These are phyloP conservation scores for Trichoderma breve DNA, from an alignment of 2,329 filamentous ascomycete species.

Conservation along the genomic window DNA sequence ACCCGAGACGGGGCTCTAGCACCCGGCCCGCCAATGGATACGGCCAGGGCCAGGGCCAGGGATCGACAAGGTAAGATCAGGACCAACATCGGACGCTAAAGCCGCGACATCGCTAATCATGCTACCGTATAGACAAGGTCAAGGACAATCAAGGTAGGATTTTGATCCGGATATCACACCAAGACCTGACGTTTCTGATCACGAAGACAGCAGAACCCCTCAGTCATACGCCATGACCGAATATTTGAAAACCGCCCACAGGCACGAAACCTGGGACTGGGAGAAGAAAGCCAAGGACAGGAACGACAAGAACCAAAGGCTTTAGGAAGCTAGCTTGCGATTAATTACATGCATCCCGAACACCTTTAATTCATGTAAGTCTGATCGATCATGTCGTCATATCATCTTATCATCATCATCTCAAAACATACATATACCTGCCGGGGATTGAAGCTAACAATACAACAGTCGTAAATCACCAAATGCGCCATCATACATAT, in stretches of 20 bases:
- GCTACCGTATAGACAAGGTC: background rate
- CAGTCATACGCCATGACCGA: background rate
- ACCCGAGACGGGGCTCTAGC: background rate
- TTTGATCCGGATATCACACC: background rate
- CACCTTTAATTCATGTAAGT: background rate
- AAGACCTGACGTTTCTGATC: background rate
- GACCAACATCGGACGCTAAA: background rate
- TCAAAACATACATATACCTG: background rate
- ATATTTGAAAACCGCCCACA: background rate
- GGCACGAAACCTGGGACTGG: slow-evolving; percentile 11
- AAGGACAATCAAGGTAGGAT: background rate
- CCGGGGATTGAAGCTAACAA: background rate
- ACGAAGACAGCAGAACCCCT: background rate
- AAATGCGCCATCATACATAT: background rate
- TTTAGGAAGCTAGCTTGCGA: background rate
- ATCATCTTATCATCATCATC: slow-evolving; percentile 8
- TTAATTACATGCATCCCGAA: background rate
- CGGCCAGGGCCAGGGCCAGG: background rate
- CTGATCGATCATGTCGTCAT: background rate
- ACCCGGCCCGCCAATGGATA: background rate
- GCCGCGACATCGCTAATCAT: background rate
- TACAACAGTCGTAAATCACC: background rate
- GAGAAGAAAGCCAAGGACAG: background rate
- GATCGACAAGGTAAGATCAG: background rate
- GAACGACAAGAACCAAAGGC: background rate